Evolutionary conservation across 2,329 filamentous ascomycete species (phyloP), one percentile per base, ranked within the genome.

Genomic region (Alternaria ethzedia): DNA sequence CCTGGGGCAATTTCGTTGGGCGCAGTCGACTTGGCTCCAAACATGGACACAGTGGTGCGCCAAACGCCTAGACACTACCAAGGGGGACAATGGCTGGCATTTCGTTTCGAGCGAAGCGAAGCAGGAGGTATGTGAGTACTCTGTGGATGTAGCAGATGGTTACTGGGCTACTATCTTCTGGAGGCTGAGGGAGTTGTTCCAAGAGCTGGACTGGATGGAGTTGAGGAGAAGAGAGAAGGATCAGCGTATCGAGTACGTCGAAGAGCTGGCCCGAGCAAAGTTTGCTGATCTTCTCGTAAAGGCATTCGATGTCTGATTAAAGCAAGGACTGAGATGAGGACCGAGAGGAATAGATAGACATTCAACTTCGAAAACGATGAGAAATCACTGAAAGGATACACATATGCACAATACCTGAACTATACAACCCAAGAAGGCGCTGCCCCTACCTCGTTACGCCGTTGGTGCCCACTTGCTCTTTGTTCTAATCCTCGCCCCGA

Each of bases 401-500:
- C n/a, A 50, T 12, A 44, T 26, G 17, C 26, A n/a, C 20, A 11
- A 25, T 12, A 23, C 20, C 23, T 23, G 20, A 20, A 23, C 17
- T 17, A 13, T 43, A n/a, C 21, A 28, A 17, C 11, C 8, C 21
- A 32, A 56, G 41, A 26, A 58, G 1, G 15, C 17, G 5, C 26
- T 47, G 28, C 8, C 23, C 17, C 12, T 12, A 25, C 30, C 20
- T 20, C 5, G 21, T 20, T 50, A 57, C 32, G 36, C 28, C 25
- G 63, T 71, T 2, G 76, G 75, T 13, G 70, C 72, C 76, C 75
- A 78, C 54, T 73, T 75, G n/a, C 73, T 77, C 69, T 70, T 75
- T 26, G 63, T 54, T 51, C 77, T 64, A 43, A 80, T 78, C 59
- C 58, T 74, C 1, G 72, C 75, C 6, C 78, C 78, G 55, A 76